Evolutionary conservation across 2,329 filamentous ascomycete species (phyloP).

Genomic region (Shiraia sp.): DNA sequence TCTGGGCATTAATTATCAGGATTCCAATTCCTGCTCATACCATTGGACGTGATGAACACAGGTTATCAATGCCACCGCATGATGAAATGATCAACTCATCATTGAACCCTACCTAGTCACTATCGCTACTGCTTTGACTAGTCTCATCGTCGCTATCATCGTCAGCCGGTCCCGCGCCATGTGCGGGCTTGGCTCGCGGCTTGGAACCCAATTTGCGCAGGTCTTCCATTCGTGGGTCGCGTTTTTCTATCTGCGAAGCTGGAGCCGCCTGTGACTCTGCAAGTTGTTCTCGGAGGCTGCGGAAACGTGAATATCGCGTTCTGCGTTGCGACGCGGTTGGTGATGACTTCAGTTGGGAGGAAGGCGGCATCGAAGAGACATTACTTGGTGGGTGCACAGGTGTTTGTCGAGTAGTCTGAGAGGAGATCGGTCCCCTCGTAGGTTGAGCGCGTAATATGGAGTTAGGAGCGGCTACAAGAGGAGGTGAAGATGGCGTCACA

Average conservation of each 20-base stretch:
- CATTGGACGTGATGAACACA: too few species aligned
- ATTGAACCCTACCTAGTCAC: constrained; percentile 2
- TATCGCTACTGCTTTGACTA: constrained; percentile 13
- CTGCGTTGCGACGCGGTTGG: constrained; percentile 10
- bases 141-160: constrained; percentile 13
- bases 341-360: constrained; percentile 10
- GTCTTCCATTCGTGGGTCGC: constrained; percentile 10
- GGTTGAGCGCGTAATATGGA: constrained; percentile 8
- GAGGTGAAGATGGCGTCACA: constrained; percentile 2
- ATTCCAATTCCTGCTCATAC: too few species aligned
- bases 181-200: not conserved
- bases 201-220: constrained; percentile 8
- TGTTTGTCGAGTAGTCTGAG: constrained; percentile 1
- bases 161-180: constrained; percentile 1
- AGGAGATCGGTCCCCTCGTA: constrained; percentile 4
- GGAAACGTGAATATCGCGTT: constrained; percentile 12
- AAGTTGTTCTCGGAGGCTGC: constrained; percentile 14
- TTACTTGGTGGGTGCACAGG: constrained; percentile 10
- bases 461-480: constrained; percentile 7
- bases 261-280: too few species aligned
- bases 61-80: not conserved
- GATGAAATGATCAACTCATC: not conserved
- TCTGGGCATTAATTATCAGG: too few species aligned
- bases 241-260: constrained; percentile 12
- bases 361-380: not conserved